Base-by-base conservation (phyloP, 306 rosid species). In the Castanospermum australe region DNA sequence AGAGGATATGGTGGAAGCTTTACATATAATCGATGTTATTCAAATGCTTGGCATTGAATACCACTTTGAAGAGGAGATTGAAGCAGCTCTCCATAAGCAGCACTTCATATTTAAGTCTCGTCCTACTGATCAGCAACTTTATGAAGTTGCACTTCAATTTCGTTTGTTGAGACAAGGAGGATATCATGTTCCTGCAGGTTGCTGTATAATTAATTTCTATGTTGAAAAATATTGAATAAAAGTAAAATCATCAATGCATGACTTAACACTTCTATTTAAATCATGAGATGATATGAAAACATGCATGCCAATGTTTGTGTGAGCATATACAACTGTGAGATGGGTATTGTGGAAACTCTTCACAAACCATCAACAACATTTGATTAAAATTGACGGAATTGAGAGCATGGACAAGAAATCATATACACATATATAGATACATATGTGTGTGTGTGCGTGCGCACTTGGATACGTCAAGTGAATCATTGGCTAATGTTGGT, bases 141-240 rank as follows among this genome's bases (percentile, higher is more conserved):
- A 8, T 24, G 35, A 72, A 30, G 30, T 32, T 64, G 66, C 86
- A 1, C 77, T 78, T 36, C 83, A 69, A 22, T 73, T 66, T 66
- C 80, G 73, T 10, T 54, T 83, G 0, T 28, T 83, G 44, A 55
- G 83, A 65, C 72, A 83, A 71, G 61, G 66, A 21, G 63, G 76
- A 13, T 74, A 4, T 21, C 45, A 36, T 32, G 65, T 81, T 2
- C 32, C 54, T 47, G 20, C 38, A 66, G 71, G 84, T 81, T 45
- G 5, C 36, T 32, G 36, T 32, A 32, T 2, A 32, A 32, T 2
- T 2, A 32, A 32, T 32, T 2, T 4, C 2, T 2, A 32, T 32
- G 4, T 2, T 32, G 36, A 32, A 32, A 2, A 32, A 32, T 32
- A 32, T 2, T 32, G 36, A 32, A 2, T 32, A 2, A 2, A 32